Evolutionary conservation across 305 asterid genomes (phyloP).

Genomic region (Ajuga reptans): DNA sequence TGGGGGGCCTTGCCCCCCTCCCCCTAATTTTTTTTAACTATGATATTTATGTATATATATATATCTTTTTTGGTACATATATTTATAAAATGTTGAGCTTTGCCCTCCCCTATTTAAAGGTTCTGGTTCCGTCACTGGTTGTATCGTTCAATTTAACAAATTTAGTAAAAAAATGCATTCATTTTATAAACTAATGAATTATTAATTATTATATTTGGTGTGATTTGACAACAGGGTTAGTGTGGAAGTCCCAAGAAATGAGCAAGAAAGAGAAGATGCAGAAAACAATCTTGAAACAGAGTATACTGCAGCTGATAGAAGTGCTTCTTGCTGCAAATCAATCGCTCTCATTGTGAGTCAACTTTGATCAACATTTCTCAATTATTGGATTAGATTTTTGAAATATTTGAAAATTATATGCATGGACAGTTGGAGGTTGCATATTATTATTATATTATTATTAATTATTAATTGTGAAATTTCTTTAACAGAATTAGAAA

Average conservation of each 20-base stretch:
- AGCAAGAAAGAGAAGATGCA: conserved; percentile 26
- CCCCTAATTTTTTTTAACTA: too few relatives aligned
- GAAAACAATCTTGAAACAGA: conserved; percentile 23
- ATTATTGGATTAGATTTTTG: neutral
- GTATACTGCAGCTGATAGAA: conserved; percentile 31
- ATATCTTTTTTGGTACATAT: too few relatives aligned
- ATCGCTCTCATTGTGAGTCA: conserved; percentile 48
- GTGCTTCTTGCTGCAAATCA: conserved; percentile 57
- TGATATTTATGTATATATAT: too few relatives aligned
- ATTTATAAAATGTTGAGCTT: too few relatives aligned
- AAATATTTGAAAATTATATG: neutral
- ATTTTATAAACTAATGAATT: too few relatives aligned
- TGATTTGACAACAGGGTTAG: conserved; percentile 31
- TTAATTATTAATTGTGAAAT: conserved; percentile 5
- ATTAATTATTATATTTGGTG: neutral
- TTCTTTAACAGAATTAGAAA: neutral
- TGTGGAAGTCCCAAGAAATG: conserved; percentile 38
- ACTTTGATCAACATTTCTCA: neutral
- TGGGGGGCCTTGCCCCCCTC: too few relatives aligned
- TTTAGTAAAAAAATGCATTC: too few relatives aligned
- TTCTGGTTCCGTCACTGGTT: too few relatives aligned
- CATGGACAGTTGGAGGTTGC: conserved; percentile 21
- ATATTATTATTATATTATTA: conserved; percentile 7
- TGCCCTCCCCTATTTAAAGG: too few relatives aligned
- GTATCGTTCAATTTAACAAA: too few relatives aligned